Percentiles rank a stretch among this genome's conserved stretches.
These are phyloP conservation scores for Candida nanaspora DNA, from an alignment of 805 yeast species.

Conservation along the genomic window DNA sequence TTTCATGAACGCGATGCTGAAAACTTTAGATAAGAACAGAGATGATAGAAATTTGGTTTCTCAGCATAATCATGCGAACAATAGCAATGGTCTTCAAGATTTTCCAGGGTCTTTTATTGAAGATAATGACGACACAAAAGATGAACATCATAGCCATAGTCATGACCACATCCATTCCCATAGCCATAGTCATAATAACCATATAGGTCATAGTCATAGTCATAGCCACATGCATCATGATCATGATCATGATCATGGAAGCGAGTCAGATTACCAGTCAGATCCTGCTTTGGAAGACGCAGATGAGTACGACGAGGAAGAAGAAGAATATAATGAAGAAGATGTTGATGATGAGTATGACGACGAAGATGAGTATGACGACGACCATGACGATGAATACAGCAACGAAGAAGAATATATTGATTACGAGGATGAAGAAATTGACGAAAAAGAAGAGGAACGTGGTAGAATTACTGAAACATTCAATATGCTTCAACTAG, in stretches of 20 bases:
- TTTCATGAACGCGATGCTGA: not conserved
- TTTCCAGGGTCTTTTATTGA: slow-evolving; percentile 1
- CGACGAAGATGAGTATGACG: slow-evolving; percentile 15
- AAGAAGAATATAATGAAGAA: slow-evolving; percentile 10
- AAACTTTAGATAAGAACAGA: not conserved
- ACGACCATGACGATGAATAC: slow-evolving; percentile 12
- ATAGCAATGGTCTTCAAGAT: slow-evolving; percentile 3
- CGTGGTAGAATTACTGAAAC: slow-evolving; percentile 69
- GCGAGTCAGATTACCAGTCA: slow-evolving; percentile 22
- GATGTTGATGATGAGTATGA: slow-evolving; percentile 16
- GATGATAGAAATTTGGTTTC: slow-evolving; percentile 9
- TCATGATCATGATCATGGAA: slow-evolving; percentile 24
- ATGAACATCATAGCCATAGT: slow-evolving; percentile 2
- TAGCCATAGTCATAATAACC: not conserved
- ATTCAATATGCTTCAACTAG: slow-evolving; percentile 69
- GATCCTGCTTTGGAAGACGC: slow-evolving; percentile 7
- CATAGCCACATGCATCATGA: slow-evolving; percentile 11
- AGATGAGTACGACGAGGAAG: slow-evolving; percentile 9
- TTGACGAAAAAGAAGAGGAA: slow-evolving; percentile 43
- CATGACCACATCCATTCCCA: not conserved
- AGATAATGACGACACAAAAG: not conserved
- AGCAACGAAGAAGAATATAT: slow-evolving; percentile 17
- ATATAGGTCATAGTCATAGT: not conserved
- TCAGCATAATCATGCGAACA: slow-evolving; percentile 17
- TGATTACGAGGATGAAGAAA: slow-evolving; percentile 29